These are phyloP conservation scores for Sphaerulina vaccinii DNA, from an alignment of 2,329 filamentous ascomycete genomes.

Conservation along the genomic window DNA sequence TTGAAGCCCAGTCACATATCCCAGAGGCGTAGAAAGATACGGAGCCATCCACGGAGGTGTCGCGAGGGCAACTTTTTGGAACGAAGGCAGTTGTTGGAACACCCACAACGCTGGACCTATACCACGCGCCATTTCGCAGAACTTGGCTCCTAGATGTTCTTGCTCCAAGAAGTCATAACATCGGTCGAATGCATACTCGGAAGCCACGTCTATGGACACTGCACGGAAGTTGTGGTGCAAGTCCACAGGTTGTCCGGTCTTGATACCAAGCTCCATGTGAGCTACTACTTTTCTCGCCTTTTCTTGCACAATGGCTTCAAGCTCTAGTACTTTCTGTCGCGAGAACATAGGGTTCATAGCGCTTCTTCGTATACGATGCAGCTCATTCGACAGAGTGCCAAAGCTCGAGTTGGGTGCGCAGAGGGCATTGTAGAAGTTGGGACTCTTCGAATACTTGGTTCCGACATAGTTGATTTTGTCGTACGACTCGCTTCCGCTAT, in stretches of 20 bases:
- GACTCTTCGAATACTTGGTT: conserved; percentile 14
- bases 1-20: too few species aligned
- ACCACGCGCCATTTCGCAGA: too few species aligned
- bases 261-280: conserved; percentile 1
- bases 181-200: conserved; percentile 11
- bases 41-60: too few species aligned
- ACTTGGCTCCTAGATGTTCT: too few species aligned
- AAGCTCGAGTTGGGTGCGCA: conserved; percentile 12
- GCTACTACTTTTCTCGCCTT: conserved; percentile 8
- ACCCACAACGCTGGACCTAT: too few species aligned
- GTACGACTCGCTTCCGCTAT: too few species aligned
- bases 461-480: background rate
- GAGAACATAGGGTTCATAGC: conserved; percentile 19
- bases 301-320: conserved; percentile 5
- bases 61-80: too few species aligned
- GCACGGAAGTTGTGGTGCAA: conserved; percentile 7
- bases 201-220: conserved; percentile 14
- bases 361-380: conserved; percentile 13
- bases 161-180: background rate
- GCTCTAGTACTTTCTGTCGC: conserved; percentile 6
- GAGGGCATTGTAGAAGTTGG: conserved; percentile 1
- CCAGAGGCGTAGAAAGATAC: too few species aligned
- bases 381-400: conserved; percentile 9
- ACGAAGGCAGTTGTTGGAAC: too few species aligned
- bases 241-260: background rate